phyloP scores from a whole-genome alignment of 306 rosid species.

The Medicago lupulina region DNA sequence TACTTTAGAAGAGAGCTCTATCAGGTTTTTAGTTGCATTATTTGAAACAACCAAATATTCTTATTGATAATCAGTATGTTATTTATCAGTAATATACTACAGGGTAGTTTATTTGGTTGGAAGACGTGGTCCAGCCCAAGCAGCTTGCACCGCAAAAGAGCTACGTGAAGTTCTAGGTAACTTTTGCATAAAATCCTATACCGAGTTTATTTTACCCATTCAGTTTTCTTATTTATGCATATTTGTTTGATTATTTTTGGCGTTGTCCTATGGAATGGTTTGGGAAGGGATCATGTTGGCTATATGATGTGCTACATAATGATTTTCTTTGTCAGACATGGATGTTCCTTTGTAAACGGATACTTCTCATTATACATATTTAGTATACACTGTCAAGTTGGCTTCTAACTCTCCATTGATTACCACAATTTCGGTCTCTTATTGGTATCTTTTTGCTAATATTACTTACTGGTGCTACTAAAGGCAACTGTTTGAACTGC shows the following conservation, averaged over 20 bases:
- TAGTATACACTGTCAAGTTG: conserved; percentile 11
- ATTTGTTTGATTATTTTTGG: conserved; percentile 24
- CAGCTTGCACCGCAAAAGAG: conserved; percentile 95
- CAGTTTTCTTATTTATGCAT: conserved; percentile 20
- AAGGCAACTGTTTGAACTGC: conserved; percentile 26
- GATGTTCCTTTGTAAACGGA: conserved; percentile 33
- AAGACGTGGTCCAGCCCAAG: conserved; percentile 97
- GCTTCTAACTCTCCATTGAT: conserved; percentile 8
- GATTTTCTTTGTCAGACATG: conserved; percentile 12
- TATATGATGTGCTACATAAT: conserved; percentile 3
- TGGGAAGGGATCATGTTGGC: not conserved
- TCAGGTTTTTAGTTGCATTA: conserved; percentile 62
- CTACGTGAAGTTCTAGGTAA: conserved; percentile 93
- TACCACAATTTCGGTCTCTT: conserved; percentile 12
- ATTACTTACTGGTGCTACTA: not conserved
- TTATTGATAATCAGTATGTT: conserved; percentile 29
- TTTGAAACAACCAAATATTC: conserved; percentile 15
- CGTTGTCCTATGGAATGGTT: conserved; percentile 29
- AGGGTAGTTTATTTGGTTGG: conserved; percentile 95
- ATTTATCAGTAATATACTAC: conserved; percentile 40
- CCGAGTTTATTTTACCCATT: not conserved
- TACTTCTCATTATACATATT: conserved; percentile 21
- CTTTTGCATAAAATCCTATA: conserved; percentile 33
- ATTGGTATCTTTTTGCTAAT: conserved; percentile 8
- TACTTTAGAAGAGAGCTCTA: conserved; percentile 74